These are phyloP conservation scores for Spiromastix sp. DNA, from an alignment of 2,329 filamentous ascomycete species.

Conservation along the genomic window DNA sequence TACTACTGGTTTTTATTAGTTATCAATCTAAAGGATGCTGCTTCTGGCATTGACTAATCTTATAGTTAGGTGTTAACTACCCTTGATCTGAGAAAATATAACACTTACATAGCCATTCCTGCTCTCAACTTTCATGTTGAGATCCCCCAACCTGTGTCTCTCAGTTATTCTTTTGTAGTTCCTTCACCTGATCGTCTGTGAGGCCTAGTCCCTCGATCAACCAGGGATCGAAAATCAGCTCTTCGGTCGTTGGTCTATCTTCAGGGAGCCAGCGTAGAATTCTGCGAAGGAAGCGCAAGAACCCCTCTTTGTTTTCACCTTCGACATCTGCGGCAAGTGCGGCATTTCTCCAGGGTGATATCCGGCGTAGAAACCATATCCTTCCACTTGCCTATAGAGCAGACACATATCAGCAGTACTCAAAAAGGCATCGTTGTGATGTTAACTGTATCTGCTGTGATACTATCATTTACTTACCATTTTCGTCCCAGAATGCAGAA, in stretches of 20 bases:
- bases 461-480: slow-evolving; percentile 9
- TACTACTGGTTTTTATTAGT: too few species aligned
- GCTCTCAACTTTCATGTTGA: too few species aligned
- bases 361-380: slow-evolving; percentile 12
- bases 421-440: neutral
- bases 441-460: neutral
- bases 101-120: too few species aligned
- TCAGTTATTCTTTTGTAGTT: slow-evolving; percentile 14
- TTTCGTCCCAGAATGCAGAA: slow-evolving; percentile 17
- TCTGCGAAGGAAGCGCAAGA: slow-evolving; percentile 10
- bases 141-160: too few species aligned
- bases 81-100: too few species aligned
- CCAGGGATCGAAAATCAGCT: slow-evolving; percentile 10
- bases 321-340: slow-evolving; percentile 3
- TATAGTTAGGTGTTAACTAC: too few species aligned
- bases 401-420: slow-evolving; percentile 5
- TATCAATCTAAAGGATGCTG: too few species aligned
- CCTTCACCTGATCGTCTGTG: slow-evolving; percentile 7
- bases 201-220: slow-evolving; percentile 7
- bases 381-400: slow-evolving; percentile 10
- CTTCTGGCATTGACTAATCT: too few species aligned
- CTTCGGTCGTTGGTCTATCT: slow-evolving; percentile 10
- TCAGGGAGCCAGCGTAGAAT: slow-evolving; percentile 15
- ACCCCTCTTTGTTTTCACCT: slow-evolving; percentile 5
- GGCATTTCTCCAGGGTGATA: slow-evolving; percentile 8